Evolutionary conservation across 345 rosid genomes (phyloP).

Genomic region (Abelmoschus esculentus): DNA sequence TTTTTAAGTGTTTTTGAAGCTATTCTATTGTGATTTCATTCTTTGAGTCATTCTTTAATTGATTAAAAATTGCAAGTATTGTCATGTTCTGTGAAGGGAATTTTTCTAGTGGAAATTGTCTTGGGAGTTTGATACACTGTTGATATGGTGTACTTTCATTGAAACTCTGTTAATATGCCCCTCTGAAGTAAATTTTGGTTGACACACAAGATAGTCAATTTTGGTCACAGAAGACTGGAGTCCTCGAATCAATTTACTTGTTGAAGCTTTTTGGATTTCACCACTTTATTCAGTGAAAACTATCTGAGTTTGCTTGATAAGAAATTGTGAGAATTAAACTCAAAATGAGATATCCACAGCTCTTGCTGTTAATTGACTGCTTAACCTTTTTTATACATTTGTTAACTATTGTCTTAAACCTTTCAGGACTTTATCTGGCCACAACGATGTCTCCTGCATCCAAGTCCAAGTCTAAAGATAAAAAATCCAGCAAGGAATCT

Average conservation of each 20-base stretch:
- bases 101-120: neutral
- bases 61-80: neutral
- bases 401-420: neutral
- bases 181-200: neutral
- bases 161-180: neutral
- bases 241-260: too few species aligned
- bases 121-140: neutral
- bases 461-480: slow-evolving; percentile 70
- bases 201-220: neutral
- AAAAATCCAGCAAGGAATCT: slow-evolving; percentile 59
- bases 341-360: neutral
- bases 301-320: neutral
- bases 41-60: neutral
- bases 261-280: neutral
- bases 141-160: neutral
- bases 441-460: slow-evolving; percentile 60
- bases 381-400: neutral
- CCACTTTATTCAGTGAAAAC: neutral
- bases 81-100: neutral
- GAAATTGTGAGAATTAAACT: neutral
- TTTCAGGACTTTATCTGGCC: slow-evolving; percentile 5
- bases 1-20: neutral
- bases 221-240: too few species aligned
- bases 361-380: neutral
- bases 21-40: neutral